Conservation (phyloP, 1,284 basidiomycete genomes). For the Macrocybe sp. region DNA sequence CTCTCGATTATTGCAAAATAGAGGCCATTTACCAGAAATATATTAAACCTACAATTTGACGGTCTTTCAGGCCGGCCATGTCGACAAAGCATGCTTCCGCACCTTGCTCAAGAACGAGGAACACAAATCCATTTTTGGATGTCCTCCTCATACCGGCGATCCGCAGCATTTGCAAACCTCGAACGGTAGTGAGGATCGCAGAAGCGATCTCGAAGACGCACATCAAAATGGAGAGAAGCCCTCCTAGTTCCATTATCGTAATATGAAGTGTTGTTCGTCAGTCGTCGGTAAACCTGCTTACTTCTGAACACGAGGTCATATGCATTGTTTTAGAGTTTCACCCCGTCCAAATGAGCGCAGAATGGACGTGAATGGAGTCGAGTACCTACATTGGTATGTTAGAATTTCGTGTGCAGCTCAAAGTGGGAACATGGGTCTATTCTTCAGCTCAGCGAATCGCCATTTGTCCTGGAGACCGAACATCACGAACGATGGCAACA, state of each 20-base stretch:
- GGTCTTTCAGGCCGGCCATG: not conserved
- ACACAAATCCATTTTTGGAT: not conserved
- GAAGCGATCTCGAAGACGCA: constrained; percentile 1
- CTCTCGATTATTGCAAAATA: not conserved
- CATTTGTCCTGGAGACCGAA: not conserved
- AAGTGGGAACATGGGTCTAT: not conserved
- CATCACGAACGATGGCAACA: constrained; percentile 10
- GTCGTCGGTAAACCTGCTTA: no score
- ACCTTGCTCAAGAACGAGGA: not conserved
- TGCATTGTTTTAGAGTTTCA: no score
- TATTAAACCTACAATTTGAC: not conserved
- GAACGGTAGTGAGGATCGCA: not conserved
- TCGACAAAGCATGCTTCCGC: not conserved
- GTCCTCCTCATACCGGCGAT: not conserved
- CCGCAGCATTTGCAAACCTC: not conserved
- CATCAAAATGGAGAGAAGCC: not conserved
- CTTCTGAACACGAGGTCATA: no score
- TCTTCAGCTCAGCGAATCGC: not conserved
- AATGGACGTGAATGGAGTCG: not conserved
- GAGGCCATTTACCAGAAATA: constrained; percentile 3
- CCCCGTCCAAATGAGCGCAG: no score
- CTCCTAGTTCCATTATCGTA: no score
- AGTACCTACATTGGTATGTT: not conserved
- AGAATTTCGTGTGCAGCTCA: not conserved
- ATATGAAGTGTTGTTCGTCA: no score